Evolutionary conservation across 352 stramenopile genomes (phyloP), one percentile per base, ranked within the genome.

Genomic region (Globisporangium okanoganense): DNA sequence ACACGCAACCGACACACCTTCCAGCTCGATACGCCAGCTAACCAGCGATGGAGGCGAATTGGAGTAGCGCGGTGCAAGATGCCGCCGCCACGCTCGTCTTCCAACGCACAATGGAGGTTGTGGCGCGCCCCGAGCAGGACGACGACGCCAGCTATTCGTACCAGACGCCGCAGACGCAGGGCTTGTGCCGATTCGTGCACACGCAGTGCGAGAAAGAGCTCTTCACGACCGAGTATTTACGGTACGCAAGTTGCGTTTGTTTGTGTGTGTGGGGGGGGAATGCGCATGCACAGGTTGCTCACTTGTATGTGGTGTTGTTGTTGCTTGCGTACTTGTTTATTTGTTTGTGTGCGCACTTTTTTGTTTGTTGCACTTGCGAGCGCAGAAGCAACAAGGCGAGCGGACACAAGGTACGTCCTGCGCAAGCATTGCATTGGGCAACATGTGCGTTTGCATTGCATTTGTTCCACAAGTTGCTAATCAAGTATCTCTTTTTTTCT

Each of bases 331-430:
- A 40, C 56, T 33, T 50, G 25, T 10, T 50, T 50, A 20, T n/a
- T 10, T 35, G 22, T n/a, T 51, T 29, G 13, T 27, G 33, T 58
- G 47, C 61, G 22, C 5, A 24, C 27, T 45, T 70, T 33, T 50
- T 29, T 45, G 9, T 53, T 52, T 27, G 7, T 58, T 59, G 53
- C n/a, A 47, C 18, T 36, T 27, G 18, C 38, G 22, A 27, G 24
- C 67, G 51, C 61, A 93, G 84, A 75, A 92, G 80, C 67, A 94
- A 94, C 71, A 94, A 94, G 69, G 82, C 85, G 2, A 91, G 85
- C 44, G 85, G 85, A 18, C 81, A 92, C 65, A 94, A 94, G 61
- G 75, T 84, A 50, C 27, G 66, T 43, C 6, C 16, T 29, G 43
- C 41, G 10, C 44, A 33, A 44, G 20, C 16, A 33, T 36, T 48